Percentiles rank a stretch among this genome's conserved stretches.
Evolutionary conservation across 805 yeast genomes (phyloP).

Genomic region (Ogataea naganishii): DNA sequence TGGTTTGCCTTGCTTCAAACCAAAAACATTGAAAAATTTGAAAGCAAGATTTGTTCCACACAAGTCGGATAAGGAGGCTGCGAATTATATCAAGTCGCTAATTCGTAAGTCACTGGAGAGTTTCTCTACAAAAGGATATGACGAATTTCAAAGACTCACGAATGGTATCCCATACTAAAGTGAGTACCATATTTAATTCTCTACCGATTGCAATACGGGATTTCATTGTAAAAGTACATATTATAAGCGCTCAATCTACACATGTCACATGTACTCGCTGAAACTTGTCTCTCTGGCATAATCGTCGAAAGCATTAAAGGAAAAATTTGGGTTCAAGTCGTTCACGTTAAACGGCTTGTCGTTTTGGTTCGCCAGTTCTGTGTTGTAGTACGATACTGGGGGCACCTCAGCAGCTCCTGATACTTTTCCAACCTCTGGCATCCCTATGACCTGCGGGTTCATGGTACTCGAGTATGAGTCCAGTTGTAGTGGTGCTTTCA

Average conservation of each 20-base stretch:
- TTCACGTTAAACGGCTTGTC: no score
- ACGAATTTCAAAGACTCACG: constrained; percentile 92
- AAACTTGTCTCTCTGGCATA: background rate
- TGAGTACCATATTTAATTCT: background rate
- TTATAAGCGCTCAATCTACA: background rate
- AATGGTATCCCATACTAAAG: constrained; percentile 88
- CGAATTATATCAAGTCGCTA: constrained; percentile 63
- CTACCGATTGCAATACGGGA: background rate
- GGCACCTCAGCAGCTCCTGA: no score
- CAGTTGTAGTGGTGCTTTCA: no score
- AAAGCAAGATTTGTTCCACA: constrained; percentile 71
- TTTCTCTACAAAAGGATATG: constrained; percentile 87
- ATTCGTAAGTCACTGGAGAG: constrained; percentile 80
- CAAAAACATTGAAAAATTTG: constrained; percentile 72
- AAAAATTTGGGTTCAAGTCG: background rate
- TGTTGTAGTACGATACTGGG: no score
- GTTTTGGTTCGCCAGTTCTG: no score
- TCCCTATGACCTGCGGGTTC: no score
- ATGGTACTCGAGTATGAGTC: no score
- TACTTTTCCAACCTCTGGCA: no score
- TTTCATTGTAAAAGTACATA: background rate
- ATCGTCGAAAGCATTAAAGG: constrained; percentile 3
- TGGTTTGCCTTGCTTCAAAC: constrained; percentile 95
- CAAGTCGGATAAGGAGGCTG: constrained; percentile 81
- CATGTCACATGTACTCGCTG: no score